These are phyloP conservation scores for Tagetes patula DNA, from an alignment of 129 eudicot species.

Conservation along the genomic window DNA sequence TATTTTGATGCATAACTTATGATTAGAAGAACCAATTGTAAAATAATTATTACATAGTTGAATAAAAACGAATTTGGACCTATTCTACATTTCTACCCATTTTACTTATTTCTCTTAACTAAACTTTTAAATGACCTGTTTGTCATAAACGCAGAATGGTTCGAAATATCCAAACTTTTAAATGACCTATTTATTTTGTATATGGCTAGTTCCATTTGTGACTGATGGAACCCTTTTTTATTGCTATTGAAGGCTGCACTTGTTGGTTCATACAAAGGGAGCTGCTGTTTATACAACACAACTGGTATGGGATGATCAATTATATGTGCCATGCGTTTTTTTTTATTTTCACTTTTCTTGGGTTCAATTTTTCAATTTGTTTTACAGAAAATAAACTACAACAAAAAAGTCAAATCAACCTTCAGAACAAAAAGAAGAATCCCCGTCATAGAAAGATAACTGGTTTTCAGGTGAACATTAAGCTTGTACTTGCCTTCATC, in stretches of 20 bases:
- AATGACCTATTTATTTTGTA: not conserved
- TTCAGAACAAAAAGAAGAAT: constrained; percentile 86
- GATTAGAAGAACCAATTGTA: not conserved
- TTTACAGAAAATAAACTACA: constrained; percentile 76
- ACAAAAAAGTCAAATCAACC: constrained; percentile 67
- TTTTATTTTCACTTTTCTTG: not conserved
- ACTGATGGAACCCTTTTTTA: constrained; percentile 25
- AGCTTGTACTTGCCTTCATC: not conserved
- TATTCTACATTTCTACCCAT: not conserved
- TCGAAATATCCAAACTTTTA: not conserved
- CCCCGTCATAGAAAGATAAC: constrained; percentile 83
- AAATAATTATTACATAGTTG: too few species aligned
- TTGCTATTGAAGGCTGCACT: constrained; percentile 80
- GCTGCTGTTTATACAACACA: constrained; percentile 76
- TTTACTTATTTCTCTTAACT: not conserved
- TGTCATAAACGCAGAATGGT: not conserved
- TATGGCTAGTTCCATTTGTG: constrained; percentile 16
- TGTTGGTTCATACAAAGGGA: constrained; percentile 98
- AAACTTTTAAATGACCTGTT: not conserved
- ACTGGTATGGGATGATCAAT: constrained; percentile 48
- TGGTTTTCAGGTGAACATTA: constrained; percentile 75
- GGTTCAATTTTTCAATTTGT: not conserved
- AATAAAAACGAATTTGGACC: not conserved
- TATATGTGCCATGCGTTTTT: not conserved
- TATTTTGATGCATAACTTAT: too few species aligned